phyloP scores from a whole-genome alignment of 108 stramenopile genomes.

The Cafeteria roenbergensis region DNA sequence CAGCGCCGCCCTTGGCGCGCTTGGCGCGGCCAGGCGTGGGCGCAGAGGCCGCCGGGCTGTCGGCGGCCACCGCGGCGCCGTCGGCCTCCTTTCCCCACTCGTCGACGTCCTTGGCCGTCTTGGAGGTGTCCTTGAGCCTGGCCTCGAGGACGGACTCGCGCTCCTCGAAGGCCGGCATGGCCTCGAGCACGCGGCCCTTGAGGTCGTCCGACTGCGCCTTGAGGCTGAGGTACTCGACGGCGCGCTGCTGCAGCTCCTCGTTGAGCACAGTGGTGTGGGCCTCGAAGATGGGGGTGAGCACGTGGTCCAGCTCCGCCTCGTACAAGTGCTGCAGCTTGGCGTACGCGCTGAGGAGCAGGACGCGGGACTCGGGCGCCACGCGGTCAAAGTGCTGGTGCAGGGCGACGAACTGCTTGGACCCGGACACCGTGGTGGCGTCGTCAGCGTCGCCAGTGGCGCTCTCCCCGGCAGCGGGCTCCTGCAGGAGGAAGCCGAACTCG shows the following conservation, averaged over 20 bases:
- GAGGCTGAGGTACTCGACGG: constrained; percentile 72
- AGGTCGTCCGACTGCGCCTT: constrained; percentile 65
- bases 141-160: constrained; percentile 62
- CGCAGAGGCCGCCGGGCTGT: neutral
- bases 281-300: constrained; percentile 68
- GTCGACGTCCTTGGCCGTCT: constrained; percentile 55
- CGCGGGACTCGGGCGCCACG: constrained; percentile 51
- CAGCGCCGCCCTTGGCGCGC: neutral
- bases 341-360: constrained; percentile 74
- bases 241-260: constrained; percentile 79
- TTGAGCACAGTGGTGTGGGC: constrained; percentile 65
- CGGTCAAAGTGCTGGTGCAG: constrained; percentile 84
- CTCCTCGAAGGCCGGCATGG: constrained; percentile 81
- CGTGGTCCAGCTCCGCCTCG: constrained; percentile 66
- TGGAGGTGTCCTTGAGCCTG: constrained; percentile 64
- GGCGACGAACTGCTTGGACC: constrained; percentile 58
- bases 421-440: neutral
- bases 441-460: neutral
- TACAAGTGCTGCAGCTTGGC: constrained; percentile 86
- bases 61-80: neutral
- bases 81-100: constrained; percentile 46
- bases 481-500: constrained; percentile 89
- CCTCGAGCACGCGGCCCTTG: constrained; percentile 69
- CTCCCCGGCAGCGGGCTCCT: constrained; percentile 59
- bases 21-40: neutral